Evolutionary conservation across 2,329 filamentous ascomycete species (phyloP), one percentile per base, ranked within the genome.

Genomic region (Verticillium albo-atrum): DNA sequence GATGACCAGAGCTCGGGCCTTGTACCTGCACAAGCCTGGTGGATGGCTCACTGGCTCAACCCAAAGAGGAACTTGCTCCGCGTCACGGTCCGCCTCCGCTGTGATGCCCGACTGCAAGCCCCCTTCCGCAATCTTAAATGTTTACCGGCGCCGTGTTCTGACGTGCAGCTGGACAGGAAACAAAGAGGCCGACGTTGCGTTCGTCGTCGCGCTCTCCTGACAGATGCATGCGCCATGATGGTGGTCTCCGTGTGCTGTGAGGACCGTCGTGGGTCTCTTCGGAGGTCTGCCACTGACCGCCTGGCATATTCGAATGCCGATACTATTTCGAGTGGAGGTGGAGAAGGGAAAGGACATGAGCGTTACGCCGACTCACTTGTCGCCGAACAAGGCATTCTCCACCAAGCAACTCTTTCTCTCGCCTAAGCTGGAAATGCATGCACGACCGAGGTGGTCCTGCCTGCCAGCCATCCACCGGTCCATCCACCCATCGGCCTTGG

Each of bases 101-200:
- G 52, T 23, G 37, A 47, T 47, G 55, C 59, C 37, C 60, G 62
- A 56, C 61, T 62, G 61, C 61, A 60, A 50, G 62, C 59, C 57
- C 57, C 61, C 61, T 47, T 63, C 60, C 57, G 55, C 58, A 63
- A 63, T 63, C 60, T 62, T 63, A 63, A 58, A 62, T 63, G 61
- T 63, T 63, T 63, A 60, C 61, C 57, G 42, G 56, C 52, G 37
- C 57, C 17, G 42, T 23, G 42, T 60, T 55, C 57, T 47, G 58
- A 58, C 34, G 55, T 57, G 55, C 55, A 60, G 42, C 52, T 54
- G 12, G 6, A 30, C 60, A 55, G 55, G 55, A 62, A 58, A 60
- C 61, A 63, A 60, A 54, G n/a, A 50, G 57, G 57, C 57, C 57
- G 58, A 58, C 60, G 20, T 27, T 52, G 42, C 12, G 32, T 35